Conservation (phyloP, 1,284 basidiomycete species). For the Papiliotrema flavescens region DNA sequence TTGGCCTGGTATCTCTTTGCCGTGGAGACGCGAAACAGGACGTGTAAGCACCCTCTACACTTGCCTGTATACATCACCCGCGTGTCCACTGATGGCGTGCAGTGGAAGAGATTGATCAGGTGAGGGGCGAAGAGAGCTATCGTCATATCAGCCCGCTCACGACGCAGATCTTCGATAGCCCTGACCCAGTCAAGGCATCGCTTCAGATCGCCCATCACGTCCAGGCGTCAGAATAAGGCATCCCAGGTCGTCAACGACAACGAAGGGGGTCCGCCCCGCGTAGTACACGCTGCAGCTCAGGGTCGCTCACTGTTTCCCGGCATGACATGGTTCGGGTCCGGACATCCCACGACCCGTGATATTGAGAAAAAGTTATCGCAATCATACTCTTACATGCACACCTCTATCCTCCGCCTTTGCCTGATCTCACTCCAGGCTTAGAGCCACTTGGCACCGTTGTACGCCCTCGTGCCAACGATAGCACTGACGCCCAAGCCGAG, state of each 20-base stretch:
- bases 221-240: too few relatives aligned
- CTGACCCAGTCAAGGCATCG: conserved; percentile 12
- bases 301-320: too few relatives aligned
- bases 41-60: conserved; percentile 11
- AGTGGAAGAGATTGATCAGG: conserved; percentile 27
- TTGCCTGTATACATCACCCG: background rate
- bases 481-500: conserved; percentile 22
- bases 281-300: too few relatives aligned
- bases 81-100: background rate
- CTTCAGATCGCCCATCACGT: background rate
- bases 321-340: too few relatives aligned
- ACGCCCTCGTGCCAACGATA: conserved; percentile 28
- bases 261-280: too few relatives aligned
- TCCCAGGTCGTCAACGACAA: too few relatives aligned
- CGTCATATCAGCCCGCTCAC: background rate
- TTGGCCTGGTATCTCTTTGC: conserved; percentile 23
- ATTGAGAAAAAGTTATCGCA: too few relatives aligned
- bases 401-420: background rate
- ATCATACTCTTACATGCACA: too few relatives aligned
- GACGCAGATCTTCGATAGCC: conserved; percentile 15
- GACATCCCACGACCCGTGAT: too few relatives aligned
- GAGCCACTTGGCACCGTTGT: conserved; percentile 25
- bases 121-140: conserved; percentile 1
- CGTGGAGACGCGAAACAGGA: conserved; percentile 21
- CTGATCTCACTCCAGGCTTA: conserved; percentile 5